A percentile compares a stretch with the other conserved stretches of the same genome.
Conservation (phyloP, 495 filamentous ascomycete genomes). For the Parachaetomium inaequale region DNA sequence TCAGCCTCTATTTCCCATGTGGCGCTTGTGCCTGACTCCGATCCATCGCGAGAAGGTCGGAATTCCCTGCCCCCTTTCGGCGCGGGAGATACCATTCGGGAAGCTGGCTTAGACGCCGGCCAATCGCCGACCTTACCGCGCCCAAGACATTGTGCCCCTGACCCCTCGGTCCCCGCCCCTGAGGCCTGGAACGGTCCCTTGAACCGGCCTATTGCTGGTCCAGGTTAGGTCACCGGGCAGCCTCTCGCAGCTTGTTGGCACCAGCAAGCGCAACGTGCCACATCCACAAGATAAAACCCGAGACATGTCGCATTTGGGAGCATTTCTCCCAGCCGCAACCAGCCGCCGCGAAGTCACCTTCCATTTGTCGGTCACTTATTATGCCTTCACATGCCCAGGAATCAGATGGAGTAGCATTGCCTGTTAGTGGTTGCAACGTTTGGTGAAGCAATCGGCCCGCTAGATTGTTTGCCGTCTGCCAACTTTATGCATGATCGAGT, state of each 20-base stretch:
- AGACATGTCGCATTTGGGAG: neutral
- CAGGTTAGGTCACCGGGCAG: neutral
- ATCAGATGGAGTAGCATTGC: neutral
- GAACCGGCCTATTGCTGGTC: neutral
- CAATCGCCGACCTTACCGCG: neutral
- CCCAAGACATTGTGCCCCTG: slow-evolving; percentile 4
- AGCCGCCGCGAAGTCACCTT: slow-evolving; percentile 1
- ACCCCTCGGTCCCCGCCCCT: neutral
- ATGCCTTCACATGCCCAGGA: slow-evolving; percentile 1
- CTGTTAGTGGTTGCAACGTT: neutral
- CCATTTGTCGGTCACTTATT: neutral
- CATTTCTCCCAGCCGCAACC: neutral
- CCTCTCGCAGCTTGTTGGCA: neutral
- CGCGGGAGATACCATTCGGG: slow-evolving; percentile 5
- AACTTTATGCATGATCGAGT: neutral
- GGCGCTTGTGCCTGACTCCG: neutral
- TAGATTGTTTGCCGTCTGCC: neutral
- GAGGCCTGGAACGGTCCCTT: neutral
- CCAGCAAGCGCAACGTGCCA: neutral
- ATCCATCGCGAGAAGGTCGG: neutral
- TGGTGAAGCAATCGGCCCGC: slow-evolving; percentile 1
- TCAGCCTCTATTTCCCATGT: neutral
- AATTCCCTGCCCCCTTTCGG: neutral
- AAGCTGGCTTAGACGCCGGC: neutral
- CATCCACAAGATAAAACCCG: neutral